Percentiles rank a stretch among this genome's conserved stretches.
Conservation (phyloP, 148 eudicot genomes). For the Fagopyrum tataricum region DNA sequence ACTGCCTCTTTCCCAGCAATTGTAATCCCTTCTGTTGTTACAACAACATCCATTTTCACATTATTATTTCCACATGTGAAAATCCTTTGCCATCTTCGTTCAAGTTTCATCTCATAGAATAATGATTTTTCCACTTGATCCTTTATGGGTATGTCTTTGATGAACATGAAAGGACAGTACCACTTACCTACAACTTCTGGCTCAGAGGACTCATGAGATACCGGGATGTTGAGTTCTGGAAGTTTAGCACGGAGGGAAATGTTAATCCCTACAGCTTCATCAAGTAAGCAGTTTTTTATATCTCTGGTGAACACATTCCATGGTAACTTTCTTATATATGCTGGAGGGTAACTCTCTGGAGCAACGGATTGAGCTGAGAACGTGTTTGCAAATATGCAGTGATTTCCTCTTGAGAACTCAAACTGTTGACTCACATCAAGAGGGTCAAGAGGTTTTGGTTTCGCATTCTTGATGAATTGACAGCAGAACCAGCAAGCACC, state of each 20-base stretch:
- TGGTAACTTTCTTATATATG: constrained; percentile 26
- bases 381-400: background rate
- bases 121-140: too few relatives aligned
- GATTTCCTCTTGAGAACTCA: constrained; percentile 19
- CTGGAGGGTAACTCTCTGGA: constrained; percentile 36
- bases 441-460: constrained; percentile 38
- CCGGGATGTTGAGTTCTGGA: too few relatives aligned
- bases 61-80: too few relatives aligned
- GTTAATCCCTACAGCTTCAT: constrained; percentile 38
- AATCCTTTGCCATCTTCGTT: too few relatives aligned
- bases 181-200: too few relatives aligned
- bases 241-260: constrained; percentile 20
- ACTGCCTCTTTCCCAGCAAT: too few relatives aligned
- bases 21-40: too few relatives aligned
- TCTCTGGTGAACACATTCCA: constrained; percentile 26
- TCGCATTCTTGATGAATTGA: constrained; percentile 16
- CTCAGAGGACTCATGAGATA: too few relatives aligned
- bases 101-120: too few relatives aligned
- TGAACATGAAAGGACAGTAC: too few relatives aligned
- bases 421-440: constrained; percentile 37
- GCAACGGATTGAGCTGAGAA: constrained; percentile 36
- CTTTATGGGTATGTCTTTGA: too few relatives aligned
- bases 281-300: constrained; percentile 26
- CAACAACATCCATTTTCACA: too few relatives aligned
- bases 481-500: constrained; percentile 27